These are phyloP conservation scores for Neostapfia colusana DNA, from an alignment of 176 grass and related monocot genomes.

Conservation along the genomic window DNA sequence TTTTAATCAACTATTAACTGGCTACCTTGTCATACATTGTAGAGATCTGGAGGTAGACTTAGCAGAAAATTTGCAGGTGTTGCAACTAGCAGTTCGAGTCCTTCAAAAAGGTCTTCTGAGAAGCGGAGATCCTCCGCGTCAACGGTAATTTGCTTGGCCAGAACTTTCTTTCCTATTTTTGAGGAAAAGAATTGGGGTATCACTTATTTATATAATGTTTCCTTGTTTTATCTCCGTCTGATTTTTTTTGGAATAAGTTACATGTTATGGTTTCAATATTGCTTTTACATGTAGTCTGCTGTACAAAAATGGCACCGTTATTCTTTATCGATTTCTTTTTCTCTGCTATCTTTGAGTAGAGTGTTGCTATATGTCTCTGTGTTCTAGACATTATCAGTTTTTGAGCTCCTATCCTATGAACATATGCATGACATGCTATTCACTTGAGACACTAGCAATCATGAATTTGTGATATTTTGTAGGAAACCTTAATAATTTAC, in stretches of 20 bases:
- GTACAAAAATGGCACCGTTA: neutral
- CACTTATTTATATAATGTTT: neutral
- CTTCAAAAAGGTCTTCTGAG: conserved; percentile 76
- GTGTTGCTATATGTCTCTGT: conserved; percentile 16
- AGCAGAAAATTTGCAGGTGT: conserved; percentile 70
- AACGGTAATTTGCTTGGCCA: conserved; percentile 48
- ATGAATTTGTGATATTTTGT: neutral
- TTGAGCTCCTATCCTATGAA: conserved; percentile 14
- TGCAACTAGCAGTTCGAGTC: conserved; percentile 54
- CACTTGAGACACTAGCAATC: neutral
- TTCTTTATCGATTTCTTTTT: conserved; percentile 11
- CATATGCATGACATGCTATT: neutral
- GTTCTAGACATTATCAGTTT: neutral
- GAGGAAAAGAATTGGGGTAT: neutral
- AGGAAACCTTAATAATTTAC: conserved; percentile 7
- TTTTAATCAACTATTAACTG: conserved; percentile 20
- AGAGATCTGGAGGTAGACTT: conserved; percentile 70
- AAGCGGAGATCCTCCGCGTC: conserved; percentile 68
- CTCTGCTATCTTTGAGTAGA: conserved; percentile 2
- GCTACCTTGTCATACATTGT: conserved; percentile 29
- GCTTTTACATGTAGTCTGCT: neutral
- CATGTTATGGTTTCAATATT: conserved; percentile 1
- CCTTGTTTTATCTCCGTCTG: neutral
- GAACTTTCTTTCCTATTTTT: neutral
- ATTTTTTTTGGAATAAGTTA: neutral